A percentile compares a stretch with the other conserved stretches of the same genome.
Conservation (phyloP, 176 grass and related monocot genomes). For the Bolboschoenus planiculmis region DNA sequence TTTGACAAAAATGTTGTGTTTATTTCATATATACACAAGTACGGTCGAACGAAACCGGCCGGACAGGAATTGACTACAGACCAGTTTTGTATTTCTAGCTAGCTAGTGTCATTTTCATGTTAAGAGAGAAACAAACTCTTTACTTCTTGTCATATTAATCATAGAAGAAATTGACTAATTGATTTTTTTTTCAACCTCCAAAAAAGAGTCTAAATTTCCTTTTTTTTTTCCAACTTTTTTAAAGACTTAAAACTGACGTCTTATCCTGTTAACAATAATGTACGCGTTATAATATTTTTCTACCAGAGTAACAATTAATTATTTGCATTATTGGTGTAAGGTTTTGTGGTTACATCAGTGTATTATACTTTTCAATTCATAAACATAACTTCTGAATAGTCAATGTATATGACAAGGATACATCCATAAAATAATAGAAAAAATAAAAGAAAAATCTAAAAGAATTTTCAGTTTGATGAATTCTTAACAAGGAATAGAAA, state of each 20-base stretch:
- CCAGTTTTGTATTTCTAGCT: too few species aligned
- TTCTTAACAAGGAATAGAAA: not conserved
- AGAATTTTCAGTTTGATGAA: not conserved
- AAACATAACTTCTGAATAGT: not conserved
- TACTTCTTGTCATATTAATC: not conserved
- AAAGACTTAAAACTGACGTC: not conserved
- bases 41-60: too few species aligned
- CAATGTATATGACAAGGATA: not conserved
- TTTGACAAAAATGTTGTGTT: too few species aligned
- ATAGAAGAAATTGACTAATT: not conserved
- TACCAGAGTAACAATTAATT: not conserved
- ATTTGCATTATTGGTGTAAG: not conserved
- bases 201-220: not conserved
- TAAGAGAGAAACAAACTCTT: not conserved
- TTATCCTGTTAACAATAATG: not conserved
- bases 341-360: not conserved
- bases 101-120: not conserved
- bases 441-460: not conserved
- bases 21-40: too few species aligned
- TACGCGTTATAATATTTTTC: not conserved
- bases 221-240: not conserved
- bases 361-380: not conserved
- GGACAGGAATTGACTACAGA: too few species aligned
- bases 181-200: not conserved
- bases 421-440: not conserved